Evolutionary conservation across 805 yeast genomes (phyloP), one percentile per base, ranked within the genome.

Genomic region (Kodamaea kakaduensis): DNA sequence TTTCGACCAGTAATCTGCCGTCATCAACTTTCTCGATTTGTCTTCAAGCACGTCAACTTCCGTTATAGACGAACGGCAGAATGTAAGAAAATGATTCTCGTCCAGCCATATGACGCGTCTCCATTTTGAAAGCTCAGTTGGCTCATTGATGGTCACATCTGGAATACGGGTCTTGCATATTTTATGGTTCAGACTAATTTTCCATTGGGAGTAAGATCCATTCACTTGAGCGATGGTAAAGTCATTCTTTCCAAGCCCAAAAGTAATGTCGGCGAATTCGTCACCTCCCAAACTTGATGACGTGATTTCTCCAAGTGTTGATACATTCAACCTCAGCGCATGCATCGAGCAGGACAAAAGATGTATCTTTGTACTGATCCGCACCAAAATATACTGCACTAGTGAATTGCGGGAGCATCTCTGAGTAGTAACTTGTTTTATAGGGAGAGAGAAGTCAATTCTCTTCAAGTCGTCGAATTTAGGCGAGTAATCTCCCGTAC

Each of bases 121-220:
- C 69, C 81, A 78, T 20, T 63, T 61, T 0, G 86, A 79, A 1
- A 78, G 44, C 36, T 78, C 84, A 2, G 58, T 59, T 0, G 71
- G 64, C 41, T 75, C 76, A 32, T 59, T 51, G 8, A 66, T 52
- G 10, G 35, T 17, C 3, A 37, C 17, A 6, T 18, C 16, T n/a
- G n/a, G n/a, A n/a, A n/a, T n/a, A n/a, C n/a, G n/a, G n/a, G n/a
- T n/a, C n/a, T n/a, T n/a, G n/a, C n/a, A 35, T 4, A 22, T 31
- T 9, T 18, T 22, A 6, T 32, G 17, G 16, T 17, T 27, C 19
- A 16, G 12, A 15, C 25, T 22, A 10, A 61, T 40, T 10, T 48
- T 45, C 49, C 70, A 71, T 1, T 70, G 27, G 2, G 60, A 62
- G 66, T 79, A 74, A 35, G 73, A 69, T 0, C 86, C 86, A 23